These are phyloP conservation scores for Suhomyces kunorum DNA, from an alignment of 1,139 yeast genomes.

Conservation along the genomic window DNA sequence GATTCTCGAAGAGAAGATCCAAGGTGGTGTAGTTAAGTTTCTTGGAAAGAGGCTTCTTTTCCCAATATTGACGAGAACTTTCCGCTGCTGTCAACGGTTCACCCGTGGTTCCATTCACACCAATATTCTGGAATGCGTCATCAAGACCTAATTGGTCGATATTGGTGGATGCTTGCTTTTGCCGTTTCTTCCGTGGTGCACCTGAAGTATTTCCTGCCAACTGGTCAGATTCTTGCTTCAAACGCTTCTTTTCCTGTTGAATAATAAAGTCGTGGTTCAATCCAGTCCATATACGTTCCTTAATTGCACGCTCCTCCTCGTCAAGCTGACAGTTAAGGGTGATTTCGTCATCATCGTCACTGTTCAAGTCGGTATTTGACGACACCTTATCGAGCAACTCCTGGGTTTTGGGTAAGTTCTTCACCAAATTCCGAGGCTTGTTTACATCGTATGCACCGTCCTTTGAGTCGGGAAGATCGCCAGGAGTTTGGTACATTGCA, in stretches of 20 bases:
- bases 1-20: slow-evolving; percentile 53
- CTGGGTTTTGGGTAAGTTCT: slow-evolving; percentile 54
- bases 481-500: slow-evolving; percentile 28
- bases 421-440: slow-evolving; percentile 55
- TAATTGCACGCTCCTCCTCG: slow-evolving; percentile 65
- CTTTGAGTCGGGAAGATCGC: slow-evolving; percentile 19
- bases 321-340: slow-evolving; percentile 61
- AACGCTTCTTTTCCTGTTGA: slow-evolving; percentile 81
- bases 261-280: slow-evolving; percentile 81
- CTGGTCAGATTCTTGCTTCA: slow-evolving; percentile 85
- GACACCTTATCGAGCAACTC: slow-evolving; percentile 54
- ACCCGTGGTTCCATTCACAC: slow-evolving; percentile 46
- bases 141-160: slow-evolving; percentile 27
- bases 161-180: slow-evolving; percentile 21
- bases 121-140: slow-evolving; percentile 40
- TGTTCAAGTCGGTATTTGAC: slow-evolving; percentile 57
- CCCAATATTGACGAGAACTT: slow-evolving; percentile 69
- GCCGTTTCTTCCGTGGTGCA: slow-evolving; percentile 39
- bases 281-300: slow-evolving; percentile 85
- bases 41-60: slow-evolving; percentile 72
- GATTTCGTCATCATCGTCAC: slow-evolving; percentile 75
- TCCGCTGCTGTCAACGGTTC: slow-evolving; percentile 64
- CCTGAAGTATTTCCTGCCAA: slow-evolving; percentile 72
- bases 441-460: slow-evolving; percentile 30
- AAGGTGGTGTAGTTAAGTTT: slow-evolving; percentile 86